Percentiles rank a stretch among this genome's conserved stretches.
Conservation (phyloP, 352 stramenopile species). For the Phytopythium oedochilum region DNA sequence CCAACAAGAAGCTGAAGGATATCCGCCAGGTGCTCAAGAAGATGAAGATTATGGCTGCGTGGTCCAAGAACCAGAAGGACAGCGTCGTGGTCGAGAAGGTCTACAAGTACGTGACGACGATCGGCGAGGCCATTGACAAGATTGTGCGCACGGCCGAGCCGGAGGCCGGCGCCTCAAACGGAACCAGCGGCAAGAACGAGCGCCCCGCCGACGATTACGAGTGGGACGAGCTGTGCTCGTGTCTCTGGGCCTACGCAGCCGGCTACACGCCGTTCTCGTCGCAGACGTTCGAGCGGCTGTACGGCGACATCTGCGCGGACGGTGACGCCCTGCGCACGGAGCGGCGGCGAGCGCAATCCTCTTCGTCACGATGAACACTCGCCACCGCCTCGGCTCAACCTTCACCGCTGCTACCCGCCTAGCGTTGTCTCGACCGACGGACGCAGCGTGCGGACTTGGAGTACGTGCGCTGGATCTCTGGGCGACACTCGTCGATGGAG, state of each 20-base stretch:
- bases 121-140: constrained; percentile 75
- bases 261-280: constrained; percentile 72
- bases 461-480: not conserved
- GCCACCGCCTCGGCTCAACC: not conserved
- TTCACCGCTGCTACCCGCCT: too few relatives aligned
- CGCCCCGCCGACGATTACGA: constrained; percentile 19
- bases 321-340: constrained; percentile 34
- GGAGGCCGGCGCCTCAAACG: not conserved
- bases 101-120: constrained; percentile 82
- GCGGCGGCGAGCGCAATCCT: not conserved
- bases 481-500: not conserved
- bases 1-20: constrained; percentile 64
- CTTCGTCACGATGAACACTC: not conserved
- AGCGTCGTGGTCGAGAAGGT: constrained; percentile 85
- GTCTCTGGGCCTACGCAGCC: constrained; percentile 76
- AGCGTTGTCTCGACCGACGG: not conserved
- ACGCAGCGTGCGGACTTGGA: not conserved
- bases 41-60: constrained; percentile 81
- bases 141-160: constrained; percentile 50
- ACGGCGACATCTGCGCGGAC: constrained; percentile 82
- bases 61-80: constrained; percentile 78
- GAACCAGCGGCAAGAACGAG: constrained; percentile 9
- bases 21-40: constrained; percentile 84
- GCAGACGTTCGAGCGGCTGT: constrained; percentile 76
- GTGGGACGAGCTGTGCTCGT: constrained; percentile 74